Evolutionary conservation across 2,329 filamentous ascomycete species (phyloP).

Genomic region (Colletotrichum orbiculare): DNA sequence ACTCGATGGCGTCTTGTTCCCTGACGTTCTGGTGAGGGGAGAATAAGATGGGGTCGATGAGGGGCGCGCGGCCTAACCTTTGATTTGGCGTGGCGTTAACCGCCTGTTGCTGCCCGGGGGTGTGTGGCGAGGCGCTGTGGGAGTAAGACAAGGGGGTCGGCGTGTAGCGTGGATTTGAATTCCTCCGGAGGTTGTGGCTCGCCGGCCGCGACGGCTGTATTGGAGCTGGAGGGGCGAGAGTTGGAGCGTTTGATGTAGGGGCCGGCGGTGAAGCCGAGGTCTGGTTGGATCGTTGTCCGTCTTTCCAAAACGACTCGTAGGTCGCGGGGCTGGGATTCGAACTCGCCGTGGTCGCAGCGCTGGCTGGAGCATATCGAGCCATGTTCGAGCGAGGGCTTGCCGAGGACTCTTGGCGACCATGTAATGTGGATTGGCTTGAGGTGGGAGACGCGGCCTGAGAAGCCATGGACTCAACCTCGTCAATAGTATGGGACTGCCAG

Average conservation of each 20-base stretch:
- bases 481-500: constrained; percentile 82
- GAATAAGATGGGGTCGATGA: constrained; percentile 67
- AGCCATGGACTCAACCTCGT: constrained; percentile 80
- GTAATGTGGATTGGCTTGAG: constrained; percentile 67
- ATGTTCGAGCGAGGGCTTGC: constrained; percentile 59
- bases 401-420: constrained; percentile 62
- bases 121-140: constrained; percentile 57
- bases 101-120: constrained; percentile 27
- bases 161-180: constrained; percentile 61
- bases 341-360: constrained; percentile 42
- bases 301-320: constrained; percentile 59
- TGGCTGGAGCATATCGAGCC: constrained; percentile 17
- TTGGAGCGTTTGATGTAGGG: constrained; percentile 47
- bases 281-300: constrained; percentile 37
- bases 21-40: constrained; percentile 76
- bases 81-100: constrained; percentile 44
- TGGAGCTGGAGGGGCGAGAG: constrained; percentile 64
- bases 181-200: constrained; percentile 58
- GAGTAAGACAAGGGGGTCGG: constrained; percentile 62
- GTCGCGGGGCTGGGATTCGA: constrained; percentile 36
- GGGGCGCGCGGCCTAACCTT: constrained; percentile 49
- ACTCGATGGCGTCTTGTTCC: constrained; percentile 85
- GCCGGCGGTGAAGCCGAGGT: constrained; percentile 50
- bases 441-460: constrained; percentile 75
- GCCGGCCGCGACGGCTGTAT: constrained; percentile 60